Conservation (phyloP, 1,284 basidiomycete species). For the Leccinum subrobustum region DNA sequence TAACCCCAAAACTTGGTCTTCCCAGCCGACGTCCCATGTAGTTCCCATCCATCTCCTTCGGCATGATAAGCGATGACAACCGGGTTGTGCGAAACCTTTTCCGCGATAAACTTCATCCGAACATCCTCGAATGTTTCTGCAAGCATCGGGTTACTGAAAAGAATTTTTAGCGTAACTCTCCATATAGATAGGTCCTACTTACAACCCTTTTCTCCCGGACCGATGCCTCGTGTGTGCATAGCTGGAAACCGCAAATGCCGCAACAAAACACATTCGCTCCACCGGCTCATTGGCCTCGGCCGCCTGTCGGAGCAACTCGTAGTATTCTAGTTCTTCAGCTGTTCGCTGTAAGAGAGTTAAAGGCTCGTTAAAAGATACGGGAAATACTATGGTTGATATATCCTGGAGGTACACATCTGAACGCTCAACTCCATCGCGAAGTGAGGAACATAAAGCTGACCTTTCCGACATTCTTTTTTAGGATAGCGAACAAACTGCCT, state of each 20-base stretch:
- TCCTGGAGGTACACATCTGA: slow-evolving; percentile 49
- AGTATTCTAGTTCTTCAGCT: slow-evolving; percentile 85
- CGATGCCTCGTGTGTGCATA: slow-evolving; percentile 82
- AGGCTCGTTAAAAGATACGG: slow-evolving; percentile 89
- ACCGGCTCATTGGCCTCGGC: slow-evolving; percentile 59
- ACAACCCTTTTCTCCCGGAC: slow-evolving; percentile 86
- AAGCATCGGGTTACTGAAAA: slow-evolving; percentile 77
- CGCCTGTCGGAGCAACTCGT: slow-evolving; percentile 67
- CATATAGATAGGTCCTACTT: slow-evolving; percentile 33
- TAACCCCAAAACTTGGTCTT: slow-evolving; percentile 90
- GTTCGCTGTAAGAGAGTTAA: slow-evolving; percentile 77
- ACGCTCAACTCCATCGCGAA: neutral
- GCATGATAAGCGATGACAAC: slow-evolving; percentile 83
- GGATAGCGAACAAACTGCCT: slow-evolving; percentile 80
- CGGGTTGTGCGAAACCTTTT: slow-evolving; percentile 88
- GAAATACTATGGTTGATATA: slow-evolving; percentile 80
- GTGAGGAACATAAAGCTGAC: slow-evolving; percentile 37
- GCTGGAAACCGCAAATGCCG: slow-evolving; percentile 81
- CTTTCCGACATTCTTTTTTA: slow-evolving; percentile 94
- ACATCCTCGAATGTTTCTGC: slow-evolving; percentile 86
- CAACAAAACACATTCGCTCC: slow-evolving; percentile 74
- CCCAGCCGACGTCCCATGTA: slow-evolving; percentile 69
- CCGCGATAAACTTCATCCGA: slow-evolving; percentile 79
- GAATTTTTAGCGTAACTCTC: slow-evolving; percentile 3
- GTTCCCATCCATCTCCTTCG: slow-evolving; percentile 74